A percentile compares a stretch with the other conserved stretches of the same genome.
Conservation (phyloP, 805 yeast species). For the Candida sithepensis region DNA sequence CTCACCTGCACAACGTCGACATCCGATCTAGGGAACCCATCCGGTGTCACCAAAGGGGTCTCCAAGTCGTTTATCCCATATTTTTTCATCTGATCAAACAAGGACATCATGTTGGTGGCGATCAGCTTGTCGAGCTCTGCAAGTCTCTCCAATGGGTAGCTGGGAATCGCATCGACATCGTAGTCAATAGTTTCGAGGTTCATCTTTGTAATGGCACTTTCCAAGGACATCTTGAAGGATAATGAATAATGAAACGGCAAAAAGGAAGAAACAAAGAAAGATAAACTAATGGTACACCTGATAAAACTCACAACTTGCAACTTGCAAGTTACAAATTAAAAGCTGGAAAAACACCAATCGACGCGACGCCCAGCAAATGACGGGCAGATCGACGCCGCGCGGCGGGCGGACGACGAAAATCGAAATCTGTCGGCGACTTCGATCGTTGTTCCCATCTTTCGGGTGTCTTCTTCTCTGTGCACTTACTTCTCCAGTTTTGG, state of each 20-base stretch:
- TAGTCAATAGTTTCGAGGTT: conserved; percentile 16
- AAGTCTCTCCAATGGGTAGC: conserved; percentile 21
- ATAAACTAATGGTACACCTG: neutral
- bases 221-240: conserved; percentile 20
- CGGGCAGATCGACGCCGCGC: too few relatives aligned
- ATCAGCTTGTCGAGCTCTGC: conserved; percentile 33
- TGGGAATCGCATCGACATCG: conserved; percentile 11
- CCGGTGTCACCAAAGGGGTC: conserved; percentile 58
- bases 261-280: neutral
- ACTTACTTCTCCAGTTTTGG: too few relatives aligned
- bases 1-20: conserved; percentile 74
- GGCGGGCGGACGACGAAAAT: too few relatives aligned
- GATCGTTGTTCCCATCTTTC: too few relatives aligned
- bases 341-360: neutral
- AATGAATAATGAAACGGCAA: neutral
- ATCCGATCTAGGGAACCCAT: conserved; percentile 86
- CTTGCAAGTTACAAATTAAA: neutral
- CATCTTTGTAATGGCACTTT: conserved; percentile 19
- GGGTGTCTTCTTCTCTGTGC: too few relatives aligned
- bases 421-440: too few relatives aligned
- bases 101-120: conserved; percentile 37
- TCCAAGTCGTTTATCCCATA: conserved; percentile 44
- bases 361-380: too few relatives aligned
- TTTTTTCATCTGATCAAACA: conserved; percentile 40
- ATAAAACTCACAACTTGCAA: neutral